Evolutionary conservation across 345 rosid species (phyloP), one percentile per base, ranked within the genome.

Genomic region (Durio zibethinus): DNA sequence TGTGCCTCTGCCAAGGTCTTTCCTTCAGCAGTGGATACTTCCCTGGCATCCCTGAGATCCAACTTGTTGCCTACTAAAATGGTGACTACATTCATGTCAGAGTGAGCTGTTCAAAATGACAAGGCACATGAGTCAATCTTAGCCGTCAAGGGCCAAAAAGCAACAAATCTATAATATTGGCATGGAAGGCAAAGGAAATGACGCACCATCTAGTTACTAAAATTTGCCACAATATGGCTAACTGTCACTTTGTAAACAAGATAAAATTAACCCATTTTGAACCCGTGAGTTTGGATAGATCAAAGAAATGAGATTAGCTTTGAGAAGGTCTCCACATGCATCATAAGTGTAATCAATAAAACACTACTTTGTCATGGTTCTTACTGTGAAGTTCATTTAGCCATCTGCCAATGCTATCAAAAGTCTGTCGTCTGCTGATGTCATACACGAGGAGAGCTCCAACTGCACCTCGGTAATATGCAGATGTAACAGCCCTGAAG

Each of bases 351-450:
- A 23, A 52, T 14, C 10, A 68, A 73, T 35, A 21, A 9, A n/a
- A 60, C 9, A 76, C 54, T 25, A 42, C 62, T 64, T 23, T 8
- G 5, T 25, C 27, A 27, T 11, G 76, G 21, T 76, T 80, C 93
- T 93, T 90, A 95, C 99, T 91, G 61, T 93, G 97, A 75, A 95
- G 97, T 85, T 95, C 99, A 80, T 95, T 95, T 68, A 95, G 97
- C 99, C 99, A 95, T 86, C 92, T 89, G 74, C 94, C 97, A 73
- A 90, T 84, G 77, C 93, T 93, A 63, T 93, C 97, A 72, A 93
- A 95, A 20, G 98, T 95, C 81, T 90, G 99, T 61, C 86, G 88
- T 79, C 99, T 90, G 79, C 98, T 93, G 81, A 95, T 90, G 76
- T 95, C 99, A 75, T 95, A 95, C 75, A 95, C 98, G 65, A 95